Conservation (phyloP, 202 grass and related monocot genomes). For the Zoysia matrella region DNA sequence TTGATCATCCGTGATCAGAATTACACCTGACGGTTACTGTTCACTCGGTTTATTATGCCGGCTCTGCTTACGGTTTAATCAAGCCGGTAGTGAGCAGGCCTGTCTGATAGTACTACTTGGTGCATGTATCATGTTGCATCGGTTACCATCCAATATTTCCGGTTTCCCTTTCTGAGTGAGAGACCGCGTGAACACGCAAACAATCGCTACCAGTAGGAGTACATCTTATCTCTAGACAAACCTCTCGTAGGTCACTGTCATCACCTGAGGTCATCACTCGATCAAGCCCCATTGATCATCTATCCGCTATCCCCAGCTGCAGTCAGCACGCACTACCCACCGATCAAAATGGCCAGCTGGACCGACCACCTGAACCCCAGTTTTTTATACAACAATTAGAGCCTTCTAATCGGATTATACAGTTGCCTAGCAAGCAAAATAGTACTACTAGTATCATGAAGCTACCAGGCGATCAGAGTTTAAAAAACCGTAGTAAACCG, state of each 20-base stretch:
- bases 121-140: too few species aligned
- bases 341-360: constrained; percentile 1
- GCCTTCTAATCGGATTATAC: constrained; percentile 25
- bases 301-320: neutral
- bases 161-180: constrained; percentile 6
- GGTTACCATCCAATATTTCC: too few species aligned
- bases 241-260: constrained; percentile 1
- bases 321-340: neutral
- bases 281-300: neutral
- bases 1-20: too few species aligned
- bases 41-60: too few species aligned
- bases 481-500: too few species aligned
- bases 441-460: neutral
- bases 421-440: neutral
- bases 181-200: neutral
- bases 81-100: too few species aligned
- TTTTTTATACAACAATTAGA: constrained; percentile 25
- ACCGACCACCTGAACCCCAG: constrained; percentile 9
- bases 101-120: too few species aligned
- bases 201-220: neutral
- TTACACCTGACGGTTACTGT: too few species aligned
- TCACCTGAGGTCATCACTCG: neutral
- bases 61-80: too few species aligned
- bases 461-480: neutral
- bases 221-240: neutral